phyloP scores from a whole-genome alignment of 2,329 filamentous ascomycete genomes.

The Fusarium sp. region DNA sequence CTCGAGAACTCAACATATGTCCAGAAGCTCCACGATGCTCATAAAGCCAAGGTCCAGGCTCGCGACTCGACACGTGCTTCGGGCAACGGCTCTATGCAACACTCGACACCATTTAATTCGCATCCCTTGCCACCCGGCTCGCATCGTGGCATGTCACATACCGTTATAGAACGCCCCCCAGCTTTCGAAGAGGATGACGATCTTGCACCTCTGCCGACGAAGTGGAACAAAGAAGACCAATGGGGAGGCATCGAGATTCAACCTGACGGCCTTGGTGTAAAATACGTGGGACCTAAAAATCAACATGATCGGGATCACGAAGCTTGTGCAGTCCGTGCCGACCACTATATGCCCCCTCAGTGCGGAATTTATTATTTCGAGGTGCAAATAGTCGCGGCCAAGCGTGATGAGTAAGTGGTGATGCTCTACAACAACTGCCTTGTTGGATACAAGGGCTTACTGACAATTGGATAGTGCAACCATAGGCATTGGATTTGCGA shows the following conservation, averaged over 20 bases:
- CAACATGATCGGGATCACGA: slow-evolving; percentile 74
- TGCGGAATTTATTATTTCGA: slow-evolving; percentile 98
- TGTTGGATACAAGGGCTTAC: background rate
- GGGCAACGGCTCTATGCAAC: slow-evolving; percentile 44
- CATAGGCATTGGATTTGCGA: slow-evolving; percentile 73
- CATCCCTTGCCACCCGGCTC: slow-evolving; percentile 59
- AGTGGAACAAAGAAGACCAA: slow-evolving; percentile 87
- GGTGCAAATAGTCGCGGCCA: slow-evolving; percentile 65
- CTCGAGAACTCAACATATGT: slow-evolving; percentile 83
- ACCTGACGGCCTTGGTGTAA: slow-evolving; percentile 79
- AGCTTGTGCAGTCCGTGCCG: slow-evolving; percentile 83
- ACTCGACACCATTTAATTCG: slow-evolving; percentile 64
- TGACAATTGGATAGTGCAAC: slow-evolving; percentile 61
- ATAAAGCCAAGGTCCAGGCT: slow-evolving; percentile 70
- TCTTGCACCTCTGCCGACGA: slow-evolving; percentile 79
- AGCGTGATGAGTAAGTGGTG: slow-evolving; percentile 67
- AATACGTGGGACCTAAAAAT: slow-evolving; percentile 64
- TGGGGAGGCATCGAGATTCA: slow-evolving; percentile 79
- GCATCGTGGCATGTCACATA: slow-evolving; percentile 84
- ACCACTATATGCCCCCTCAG: slow-evolving; percentile 88
- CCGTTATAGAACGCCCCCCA: slow-evolving; percentile 83
- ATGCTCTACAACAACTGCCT: background rate
- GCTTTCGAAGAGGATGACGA: slow-evolving; percentile 69
- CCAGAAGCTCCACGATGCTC: slow-evolving; percentile 77
- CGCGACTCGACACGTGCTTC: slow-evolving; percentile 58